Percentiles rank a stretch among this genome's conserved stretches.
Conservation (phyloP, 768 basidiomycete species). For the Multifurca ochricompacta region DNA sequence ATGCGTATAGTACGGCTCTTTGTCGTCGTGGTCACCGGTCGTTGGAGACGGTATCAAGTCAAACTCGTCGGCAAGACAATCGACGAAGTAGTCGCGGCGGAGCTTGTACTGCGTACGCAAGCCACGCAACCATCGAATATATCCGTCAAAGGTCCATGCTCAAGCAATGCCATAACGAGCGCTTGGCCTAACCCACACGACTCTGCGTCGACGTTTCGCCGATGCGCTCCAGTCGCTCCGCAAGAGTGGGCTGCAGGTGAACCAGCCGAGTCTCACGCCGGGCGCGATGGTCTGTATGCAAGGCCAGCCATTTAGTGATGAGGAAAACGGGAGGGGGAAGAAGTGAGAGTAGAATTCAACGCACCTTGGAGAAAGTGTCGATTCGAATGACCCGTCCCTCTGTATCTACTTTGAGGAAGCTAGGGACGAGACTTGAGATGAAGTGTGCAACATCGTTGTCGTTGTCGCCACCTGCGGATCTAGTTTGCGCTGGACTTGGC, state of each 20-base stretch:
- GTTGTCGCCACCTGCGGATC: constrained; percentile 8
- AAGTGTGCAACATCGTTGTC: constrained; percentile 38
- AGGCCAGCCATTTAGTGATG: constrained; percentile 18
- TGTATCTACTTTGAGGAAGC: constrained; percentile 60
- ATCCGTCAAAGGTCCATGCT: constrained; percentile 66
- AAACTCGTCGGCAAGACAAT: constrained; percentile 56
- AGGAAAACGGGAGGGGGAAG: neutral
- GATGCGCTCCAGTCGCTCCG: constrained; percentile 63
- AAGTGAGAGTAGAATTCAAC: neutral
- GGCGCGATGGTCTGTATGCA: constrained; percentile 68
- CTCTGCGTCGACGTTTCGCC: constrained; percentile 62
- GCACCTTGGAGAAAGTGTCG: constrained; percentile 72
- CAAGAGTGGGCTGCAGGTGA: constrained; percentile 71
- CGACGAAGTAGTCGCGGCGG: constrained; percentile 57
- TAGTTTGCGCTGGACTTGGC: constrained; percentile 30
- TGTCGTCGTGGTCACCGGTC: constrained; percentile 27
- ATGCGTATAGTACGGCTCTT: constrained; percentile 39
- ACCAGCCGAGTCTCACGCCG: constrained; percentile 72
- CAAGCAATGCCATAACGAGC: constrained; percentile 52
- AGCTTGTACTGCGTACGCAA: constrained; percentile 47
- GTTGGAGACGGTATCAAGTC: constrained; percentile 37
- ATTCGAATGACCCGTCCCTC: constrained; percentile 80
- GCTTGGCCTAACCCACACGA: constrained; percentile 65
- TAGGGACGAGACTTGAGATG: constrained; percentile 50
- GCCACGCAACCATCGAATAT: constrained; percentile 69